Evolutionary conservation across 257 asterid genomes (phyloP).

Genomic region (Gentiana macrophylla): DNA sequence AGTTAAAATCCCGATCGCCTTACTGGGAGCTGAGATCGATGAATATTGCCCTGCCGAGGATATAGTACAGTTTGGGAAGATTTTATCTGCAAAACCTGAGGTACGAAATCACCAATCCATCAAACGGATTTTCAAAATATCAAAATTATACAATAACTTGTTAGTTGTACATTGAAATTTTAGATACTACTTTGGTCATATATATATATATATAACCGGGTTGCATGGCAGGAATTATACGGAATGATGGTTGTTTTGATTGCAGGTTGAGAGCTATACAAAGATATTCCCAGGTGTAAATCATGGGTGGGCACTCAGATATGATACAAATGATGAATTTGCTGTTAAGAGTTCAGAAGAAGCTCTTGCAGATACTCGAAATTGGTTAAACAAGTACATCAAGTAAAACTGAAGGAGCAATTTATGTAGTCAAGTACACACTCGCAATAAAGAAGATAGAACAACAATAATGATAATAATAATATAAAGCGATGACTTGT

Average conservation of each 20-base stretch:
- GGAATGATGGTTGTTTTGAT: background rate
- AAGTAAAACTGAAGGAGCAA: slow-evolving; percentile 15
- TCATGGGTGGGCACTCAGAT: slow-evolving; percentile 58
- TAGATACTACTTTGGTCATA: too few relatives aligned
- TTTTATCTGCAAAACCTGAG: slow-evolving; percentile 36
- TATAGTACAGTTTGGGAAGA: slow-evolving; percentile 20
- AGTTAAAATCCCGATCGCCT: slow-evolving; percentile 46
- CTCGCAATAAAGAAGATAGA: too few relatives aligned
- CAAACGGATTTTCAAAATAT: background rate
- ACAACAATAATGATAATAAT: too few relatives aligned
- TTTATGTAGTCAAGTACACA: too few relatives aligned
- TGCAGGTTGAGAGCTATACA: slow-evolving; percentile 55
- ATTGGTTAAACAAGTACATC: slow-evolving; percentile 43
- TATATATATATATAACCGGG: too few relatives aligned
- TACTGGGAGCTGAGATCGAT: slow-evolving; percentile 57
- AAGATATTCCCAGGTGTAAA: slow-evolving; percentile 53
- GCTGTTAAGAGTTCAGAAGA: slow-evolving; percentile 46
- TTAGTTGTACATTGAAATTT: too few relatives aligned
- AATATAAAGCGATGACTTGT: too few relatives aligned
- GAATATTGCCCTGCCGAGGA: slow-evolving; percentile 30
- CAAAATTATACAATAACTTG: too few relatives aligned
- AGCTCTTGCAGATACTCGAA: slow-evolving; percentile 44
- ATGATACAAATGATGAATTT: slow-evolving; percentile 33
- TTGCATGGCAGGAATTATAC: too few relatives aligned
- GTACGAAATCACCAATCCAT: slow-evolving; percentile 9